Evolutionary conservation across 1,284 basidiomycete genomes (phyloP).

Genomic region (Ganoderma meredithae): DNA sequence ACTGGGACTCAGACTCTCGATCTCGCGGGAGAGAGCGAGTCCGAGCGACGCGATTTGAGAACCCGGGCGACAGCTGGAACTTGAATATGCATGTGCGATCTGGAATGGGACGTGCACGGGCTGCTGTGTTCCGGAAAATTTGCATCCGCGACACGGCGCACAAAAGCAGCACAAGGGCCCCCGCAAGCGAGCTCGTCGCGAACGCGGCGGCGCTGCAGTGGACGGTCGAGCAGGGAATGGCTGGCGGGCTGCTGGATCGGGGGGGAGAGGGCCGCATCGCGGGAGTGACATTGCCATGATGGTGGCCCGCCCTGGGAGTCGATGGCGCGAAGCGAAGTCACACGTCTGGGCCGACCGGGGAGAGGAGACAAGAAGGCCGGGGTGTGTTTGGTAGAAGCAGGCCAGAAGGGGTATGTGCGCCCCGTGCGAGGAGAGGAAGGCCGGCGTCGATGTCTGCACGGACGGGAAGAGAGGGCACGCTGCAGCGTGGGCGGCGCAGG

Average conservation of each 20-base stretch:
- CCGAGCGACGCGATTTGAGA: slow-evolving; percentile 11
- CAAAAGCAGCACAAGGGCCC: neutral
- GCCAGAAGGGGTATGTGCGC: slow-evolving; percentile 34
- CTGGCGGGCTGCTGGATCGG: slow-evolving; percentile 22
- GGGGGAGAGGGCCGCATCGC: slow-evolving; percentile 17
- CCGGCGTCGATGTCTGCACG: slow-evolving; percentile 7
- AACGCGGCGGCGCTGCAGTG: neutral
- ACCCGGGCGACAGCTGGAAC: slow-evolving; percentile 1
- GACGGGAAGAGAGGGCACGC: slow-evolving; percentile 29
- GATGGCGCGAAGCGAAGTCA: slow-evolving; percentile 25
- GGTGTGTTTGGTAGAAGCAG: slow-evolving; percentile 33
- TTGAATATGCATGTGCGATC: neutral
- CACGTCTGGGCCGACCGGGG: slow-evolving; percentile 29
- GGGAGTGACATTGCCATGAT: slow-evolving; percentile 31
- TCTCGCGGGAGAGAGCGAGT: slow-evolving; percentile 1
- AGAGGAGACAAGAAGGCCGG: slow-evolving; percentile 30
- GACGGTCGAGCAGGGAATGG: slow-evolving; percentile 7
- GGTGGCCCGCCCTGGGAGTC: slow-evolving; percentile 29
- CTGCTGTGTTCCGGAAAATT: neutral
- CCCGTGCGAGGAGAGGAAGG: slow-evolving; percentile 25
- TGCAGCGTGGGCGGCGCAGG: slow-evolving; percentile 21
- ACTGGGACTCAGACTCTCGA: neutral
- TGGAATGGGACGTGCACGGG: neutral
- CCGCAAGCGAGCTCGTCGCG: neutral
- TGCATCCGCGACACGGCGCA: neutral